Evolutionary conservation across 805 yeast species (phyloP), one percentile per base, ranked within the genome.

Genomic region (Candida dajiaensis): DNA sequence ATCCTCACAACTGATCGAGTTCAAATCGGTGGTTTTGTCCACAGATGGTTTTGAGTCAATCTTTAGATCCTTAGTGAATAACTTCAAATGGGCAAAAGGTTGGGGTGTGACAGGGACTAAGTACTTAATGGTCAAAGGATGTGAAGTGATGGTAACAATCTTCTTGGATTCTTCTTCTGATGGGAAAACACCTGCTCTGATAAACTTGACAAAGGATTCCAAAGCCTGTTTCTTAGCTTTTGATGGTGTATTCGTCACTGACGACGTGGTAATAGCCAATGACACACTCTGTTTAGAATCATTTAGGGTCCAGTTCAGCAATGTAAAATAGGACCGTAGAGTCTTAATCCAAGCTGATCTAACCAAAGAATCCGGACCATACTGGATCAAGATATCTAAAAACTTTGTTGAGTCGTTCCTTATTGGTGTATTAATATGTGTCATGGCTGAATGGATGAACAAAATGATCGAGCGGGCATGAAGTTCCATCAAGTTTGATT

Each of bases 391-490:
- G 3, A 81, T 71, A 36, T 73, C 70, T 22, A 90, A 66, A 55
- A 85, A 86, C 48, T 74, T 77, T 0, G 92, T 78, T 2, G 95
- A 80, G 49, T 86, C 89, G 40, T 78, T 77, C 46, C 96, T 76
- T 23, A 94, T 81, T 4, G 79, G 80, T 1, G 89, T 81, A 26
- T 76, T 76, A 37, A 94, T 85, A 62, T 94, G 97, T 16, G 97
- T 85, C 97, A 94, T 92, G 3, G 96, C 95, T 44, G 92, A 83
- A 55, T 85, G 85, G 16, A 92, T 72, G 62, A 85, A 90, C 26
- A 92, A 71, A n/a, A 85, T 74, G 45, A 85, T 59, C 19, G 75
- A 66, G 50, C 80, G 67, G 57, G 81, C 69, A 68, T 85, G 88
- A 22, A 85, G 63, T 46, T 76, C 78, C 49, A 85, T 65, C 23